phyloP scores from a whole-genome alignment of 768 basidiomycete species.

The Pulveroboletus sp. region DNA sequence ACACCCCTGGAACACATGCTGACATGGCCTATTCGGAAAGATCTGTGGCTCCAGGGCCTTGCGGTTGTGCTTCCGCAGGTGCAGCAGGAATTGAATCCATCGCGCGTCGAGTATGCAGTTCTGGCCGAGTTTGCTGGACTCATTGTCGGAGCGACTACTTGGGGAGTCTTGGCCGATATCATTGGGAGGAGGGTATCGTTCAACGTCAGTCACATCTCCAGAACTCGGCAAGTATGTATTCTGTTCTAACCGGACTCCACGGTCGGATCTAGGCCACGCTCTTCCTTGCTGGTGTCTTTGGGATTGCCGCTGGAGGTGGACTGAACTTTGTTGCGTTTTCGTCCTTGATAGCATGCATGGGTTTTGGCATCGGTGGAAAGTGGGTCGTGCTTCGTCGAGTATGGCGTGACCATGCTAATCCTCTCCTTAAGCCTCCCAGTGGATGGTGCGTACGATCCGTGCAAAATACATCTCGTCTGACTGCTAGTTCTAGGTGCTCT shows the following conservation, averaged over 20 bases:
- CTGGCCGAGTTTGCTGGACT: slow-evolving; percentile 45
- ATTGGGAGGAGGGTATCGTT: slow-evolving; percentile 45
- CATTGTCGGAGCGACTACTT: slow-evolving; percentile 44
- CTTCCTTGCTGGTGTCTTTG: slow-evolving; percentile 43
- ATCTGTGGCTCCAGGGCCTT: slow-evolving; percentile 43
- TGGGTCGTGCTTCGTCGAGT: slow-evolving; percentile 22
- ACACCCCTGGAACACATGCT: slow-evolving; percentile 21
- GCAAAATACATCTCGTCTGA: neutral
- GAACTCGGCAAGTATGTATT: neutral
- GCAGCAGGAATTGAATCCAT: slow-evolving; percentile 39
- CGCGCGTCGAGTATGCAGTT: slow-evolving; percentile 41
- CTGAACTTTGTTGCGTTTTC: slow-evolving; percentile 44
- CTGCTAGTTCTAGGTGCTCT: slow-evolving; percentile 34
- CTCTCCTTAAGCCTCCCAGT: slow-evolving; percentile 35
- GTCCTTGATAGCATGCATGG: slow-evolving; percentile 42
- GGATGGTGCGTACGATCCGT: slow-evolving; percentile 35
- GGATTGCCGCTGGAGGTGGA: slow-evolving; percentile 44
- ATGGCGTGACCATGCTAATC: slow-evolving; percentile 18
- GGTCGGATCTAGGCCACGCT: slow-evolving; percentile 26
- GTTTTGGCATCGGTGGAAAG: slow-evolving; percentile 51
- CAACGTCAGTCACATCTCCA: slow-evolving; percentile 23
- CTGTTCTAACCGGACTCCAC: neutral
- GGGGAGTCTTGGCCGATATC: slow-evolving; percentile 48
- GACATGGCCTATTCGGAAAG: slow-evolving; percentile 4
- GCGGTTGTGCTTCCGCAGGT: slow-evolving; percentile 44